Conservation (phyloP, 2,329 filamentous ascomycete species). For the Xylaria sp. region DNA sequence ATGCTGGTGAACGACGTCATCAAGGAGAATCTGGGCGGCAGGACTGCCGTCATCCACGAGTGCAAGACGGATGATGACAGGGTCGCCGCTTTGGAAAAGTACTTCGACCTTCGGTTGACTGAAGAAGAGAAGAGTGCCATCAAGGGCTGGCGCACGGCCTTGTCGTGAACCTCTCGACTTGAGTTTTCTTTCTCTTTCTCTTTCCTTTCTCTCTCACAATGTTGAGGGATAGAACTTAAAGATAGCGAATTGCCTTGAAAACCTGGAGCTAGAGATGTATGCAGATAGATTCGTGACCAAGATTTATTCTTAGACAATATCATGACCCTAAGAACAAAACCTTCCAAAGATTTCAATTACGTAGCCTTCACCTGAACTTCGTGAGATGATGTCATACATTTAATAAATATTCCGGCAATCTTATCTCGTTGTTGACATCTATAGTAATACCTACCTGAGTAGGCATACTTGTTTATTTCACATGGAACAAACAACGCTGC, state of each 20-base stretch:
- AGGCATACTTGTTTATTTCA: no score
- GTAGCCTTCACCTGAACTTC: not conserved
- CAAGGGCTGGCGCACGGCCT: conserved; percentile 58
- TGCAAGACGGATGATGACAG: conserved; percentile 57
- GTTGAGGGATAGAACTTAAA: not conserved
- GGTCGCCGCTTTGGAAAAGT: conserved; percentile 36
- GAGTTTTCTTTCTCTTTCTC: not conserved
- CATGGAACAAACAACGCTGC: no score
- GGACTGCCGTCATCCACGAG: conserved; percentile 58
- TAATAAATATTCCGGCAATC: no score
- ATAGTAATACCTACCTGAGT: no score
- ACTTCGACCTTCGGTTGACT: conserved; percentile 35
- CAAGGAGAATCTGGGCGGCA: conserved; percentile 63
- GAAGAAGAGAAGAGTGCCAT: conserved; percentile 54
- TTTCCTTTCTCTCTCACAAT: not conserved
- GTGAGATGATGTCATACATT: not conserved
- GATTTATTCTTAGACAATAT: not conserved
- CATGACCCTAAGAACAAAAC: not conserved
- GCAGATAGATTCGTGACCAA: not conserved
- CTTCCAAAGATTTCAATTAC: not conserved
- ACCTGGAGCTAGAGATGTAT: not conserved
- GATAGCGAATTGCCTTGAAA: not conserved
- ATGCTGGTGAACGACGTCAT: conserved; percentile 62
- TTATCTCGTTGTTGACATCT: not conserved
- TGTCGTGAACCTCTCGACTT: conserved; percentile 14